Evolutionary conservation across 306 rosid species (phyloP).

Genomic region (Corylus avellana): DNA sequence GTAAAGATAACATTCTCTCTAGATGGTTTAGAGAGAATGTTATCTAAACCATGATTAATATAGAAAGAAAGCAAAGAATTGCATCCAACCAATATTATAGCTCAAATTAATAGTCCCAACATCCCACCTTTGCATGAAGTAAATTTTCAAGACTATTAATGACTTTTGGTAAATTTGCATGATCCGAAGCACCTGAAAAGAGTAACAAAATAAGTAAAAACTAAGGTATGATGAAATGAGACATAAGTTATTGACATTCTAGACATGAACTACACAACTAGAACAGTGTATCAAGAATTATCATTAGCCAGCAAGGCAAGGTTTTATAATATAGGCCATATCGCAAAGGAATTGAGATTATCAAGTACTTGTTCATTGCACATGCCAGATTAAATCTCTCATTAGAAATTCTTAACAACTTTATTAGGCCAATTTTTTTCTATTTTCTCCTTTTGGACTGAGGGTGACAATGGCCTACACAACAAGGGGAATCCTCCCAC

Average conservation of each 20-base stretch:
- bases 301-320: slow-evolving; percentile 9
- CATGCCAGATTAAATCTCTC: neutral
- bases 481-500: neutral
- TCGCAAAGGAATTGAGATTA: slow-evolving; percentile 3
- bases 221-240: slow-evolving; percentile 14
- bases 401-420: neutral
- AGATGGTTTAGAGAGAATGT: too few species aligned
- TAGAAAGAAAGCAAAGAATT: neutral
- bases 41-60: neutral
- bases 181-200: slow-evolving; percentile 69
- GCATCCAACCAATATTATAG: neutral
- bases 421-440: neutral
- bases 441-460: neutral
- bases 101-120: slow-evolving; percentile 25
- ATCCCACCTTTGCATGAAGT: slow-evolving; percentile 86
- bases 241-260: slow-evolving; percentile 10
- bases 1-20: too few species aligned
- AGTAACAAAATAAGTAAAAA: slow-evolving; percentile 18
- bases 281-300: slow-evolving; percentile 3
- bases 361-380: neutral
- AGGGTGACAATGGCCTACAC: slow-evolving; percentile 1
- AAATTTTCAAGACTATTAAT: slow-evolving; percentile 86
- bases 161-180: slow-evolving; percentile 64
- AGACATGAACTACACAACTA: slow-evolving; percentile 18
- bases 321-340: slow-evolving; percentile 1